phyloP scores from a whole-genome alignment of 345 rosid genomes.

The Microthlaspi erraticum region DNA sequence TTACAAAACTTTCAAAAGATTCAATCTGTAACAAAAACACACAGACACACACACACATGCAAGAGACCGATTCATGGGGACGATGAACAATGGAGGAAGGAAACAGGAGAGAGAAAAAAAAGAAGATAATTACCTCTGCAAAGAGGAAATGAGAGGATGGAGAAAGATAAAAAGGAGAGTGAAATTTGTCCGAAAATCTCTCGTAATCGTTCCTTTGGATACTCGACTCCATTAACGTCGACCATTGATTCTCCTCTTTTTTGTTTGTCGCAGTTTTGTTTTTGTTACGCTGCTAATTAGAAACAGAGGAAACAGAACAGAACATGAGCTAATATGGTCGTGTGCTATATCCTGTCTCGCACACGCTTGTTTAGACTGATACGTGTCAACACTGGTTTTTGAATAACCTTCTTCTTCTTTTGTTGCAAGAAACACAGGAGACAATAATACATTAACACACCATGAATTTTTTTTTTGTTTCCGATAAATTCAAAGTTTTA shows the following conservation, averaged over 20 bases:
- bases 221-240: conserved; percentile 21
- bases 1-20: neutral
- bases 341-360: neutral
- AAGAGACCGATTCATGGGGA: neutral
- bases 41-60: neutral
- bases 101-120: neutral
- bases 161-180: conserved; percentile 37
- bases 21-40: neutral
- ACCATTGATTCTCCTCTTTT: conserved; percentile 1
- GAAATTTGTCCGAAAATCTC: conserved; percentile 35
- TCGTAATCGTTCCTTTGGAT: conserved; percentile 39
- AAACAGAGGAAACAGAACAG: neutral
- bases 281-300: neutral
- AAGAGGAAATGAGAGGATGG: conserved; percentile 41
- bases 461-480: neutral
- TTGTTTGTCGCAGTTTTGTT: conserved; percentile 2
- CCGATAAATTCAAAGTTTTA: conserved; percentile 1
- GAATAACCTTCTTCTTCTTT: no score
- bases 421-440: no score
- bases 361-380: neutral
- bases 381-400: neutral
- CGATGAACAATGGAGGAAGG: conserved; percentile 11
- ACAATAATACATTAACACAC: no score
- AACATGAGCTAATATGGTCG: neutral
- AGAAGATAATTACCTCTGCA: conserved; percentile 52